These are phyloP conservation scores for Melaleuca quinquenervia DNA, from an alignment of 345 rosid genomes.

Conservation along the genomic window DNA sequence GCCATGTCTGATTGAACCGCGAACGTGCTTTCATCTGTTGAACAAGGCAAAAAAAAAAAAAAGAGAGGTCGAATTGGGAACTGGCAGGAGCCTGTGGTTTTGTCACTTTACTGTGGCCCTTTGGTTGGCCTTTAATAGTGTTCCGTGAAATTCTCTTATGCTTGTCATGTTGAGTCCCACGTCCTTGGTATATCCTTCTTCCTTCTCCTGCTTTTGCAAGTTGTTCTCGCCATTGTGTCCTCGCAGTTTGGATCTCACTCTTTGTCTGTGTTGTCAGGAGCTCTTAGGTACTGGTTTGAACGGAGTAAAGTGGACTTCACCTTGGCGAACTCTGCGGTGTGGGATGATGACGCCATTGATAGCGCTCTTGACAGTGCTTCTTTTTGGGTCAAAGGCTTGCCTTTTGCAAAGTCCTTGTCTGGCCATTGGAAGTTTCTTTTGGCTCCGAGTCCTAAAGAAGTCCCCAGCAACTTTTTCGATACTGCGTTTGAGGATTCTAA, in stretches of 20 bases:
- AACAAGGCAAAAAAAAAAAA: too few relatives aligned
- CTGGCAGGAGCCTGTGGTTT: too few relatives aligned
- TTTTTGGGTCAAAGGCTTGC: constrained; percentile 74
- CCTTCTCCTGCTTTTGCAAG: background rate
- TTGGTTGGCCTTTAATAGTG: too few relatives aligned
- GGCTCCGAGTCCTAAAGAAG: constrained; percentile 51
- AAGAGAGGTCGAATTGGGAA: background rate
- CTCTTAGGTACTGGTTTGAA: constrained; percentile 75
- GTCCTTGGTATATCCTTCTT: background rate
- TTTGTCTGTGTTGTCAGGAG: constrained; percentile 28
- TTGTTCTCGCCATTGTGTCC: background rate
- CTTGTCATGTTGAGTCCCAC: background rate
- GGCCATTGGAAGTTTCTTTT: constrained; percentile 85
- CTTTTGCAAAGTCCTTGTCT: constrained; percentile 73
- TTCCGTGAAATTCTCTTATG: background rate
- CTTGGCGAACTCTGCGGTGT: constrained; percentile 58
- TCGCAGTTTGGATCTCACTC: background rate
- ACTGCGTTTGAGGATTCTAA: constrained; percentile 51
- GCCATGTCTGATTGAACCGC: background rate
- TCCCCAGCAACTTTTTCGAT: constrained; percentile 52
- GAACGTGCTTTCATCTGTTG: background rate
- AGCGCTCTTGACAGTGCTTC: constrained; percentile 68
- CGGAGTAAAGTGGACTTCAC: constrained; percentile 66
- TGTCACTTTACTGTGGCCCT: too few relatives aligned
- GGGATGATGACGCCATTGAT: constrained; percentile 83